Evolutionary conservation across 78 protist species (phyloP), one percentile per base, ranked within the genome.

Genomic region (Speleostelium caveatum): DNA sequence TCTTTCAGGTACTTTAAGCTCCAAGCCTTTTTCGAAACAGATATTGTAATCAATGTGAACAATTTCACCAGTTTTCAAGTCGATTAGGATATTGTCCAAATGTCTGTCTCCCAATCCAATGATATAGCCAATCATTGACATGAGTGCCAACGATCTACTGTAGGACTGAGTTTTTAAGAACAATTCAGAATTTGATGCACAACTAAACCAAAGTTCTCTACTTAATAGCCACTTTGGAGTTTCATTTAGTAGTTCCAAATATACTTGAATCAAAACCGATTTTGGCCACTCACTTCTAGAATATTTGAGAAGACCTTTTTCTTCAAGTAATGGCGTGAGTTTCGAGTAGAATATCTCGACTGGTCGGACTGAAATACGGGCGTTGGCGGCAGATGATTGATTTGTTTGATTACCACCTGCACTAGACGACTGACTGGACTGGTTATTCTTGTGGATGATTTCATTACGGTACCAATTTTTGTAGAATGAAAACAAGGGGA

Each of bases 11-110:
- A 95, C 93, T 38, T 66, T 39, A 58, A 96, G 83, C 39, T 87
- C 61, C 12, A 58, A 21, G 22, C 98, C 98, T 38, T 96, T 94
- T 51, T 95, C 97, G 60, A 95, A 95, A 56, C 97, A 95, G 32
- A 95, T 91, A 32, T 93, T 95, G 65, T 94, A 96, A 77, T 96
- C 98, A 35, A 95, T 94, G 80, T 96, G 98, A 24, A 96, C 96
- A 38, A 95, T 35, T 42, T 95, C 91, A 36, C 97, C 97, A 55
- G 95, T 71, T n/a, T 75, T 75, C 38, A 67, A 17, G 61, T 95
- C 96, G 0, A 96, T 16, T n/a, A 96, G 51, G 38, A 96, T 96
- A 72, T 96, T 96, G 41, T 96, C 97, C n/a, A 95, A 61, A 75
- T 96, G 98, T 45, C 97, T 28, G 49, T 96, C 96, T 22, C 98